These are phyloP conservation scores for Boletus austroedulis DNA, from an alignment of 1,284 basidiomycete species.

Conservation along the genomic window DNA sequence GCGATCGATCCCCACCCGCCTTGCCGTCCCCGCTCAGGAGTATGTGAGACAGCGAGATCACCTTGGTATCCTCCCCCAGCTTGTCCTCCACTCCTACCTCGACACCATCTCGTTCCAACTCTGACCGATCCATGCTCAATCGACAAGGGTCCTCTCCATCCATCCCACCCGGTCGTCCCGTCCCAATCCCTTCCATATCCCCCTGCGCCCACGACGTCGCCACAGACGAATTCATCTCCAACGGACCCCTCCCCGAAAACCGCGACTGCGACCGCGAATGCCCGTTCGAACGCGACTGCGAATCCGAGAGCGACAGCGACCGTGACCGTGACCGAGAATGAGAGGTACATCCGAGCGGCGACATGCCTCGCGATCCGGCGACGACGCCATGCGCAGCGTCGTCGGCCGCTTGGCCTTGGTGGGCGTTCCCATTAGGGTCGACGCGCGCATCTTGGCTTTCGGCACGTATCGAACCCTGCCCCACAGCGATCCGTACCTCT, in stretches of 20 bases:
- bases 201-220: conserved; percentile 29
- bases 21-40: neutral
- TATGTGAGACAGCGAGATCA: neutral
- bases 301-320: conserved; percentile 2
- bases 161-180: conserved; percentile 2
- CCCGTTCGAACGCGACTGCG: neutral
- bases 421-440: neutral
- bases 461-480: neutral
- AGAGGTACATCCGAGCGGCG: neutral
- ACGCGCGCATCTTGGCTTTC: neutral
- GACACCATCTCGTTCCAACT: neutral
- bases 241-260: conserved; percentile 14
- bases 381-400: neutral
- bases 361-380: neutral
- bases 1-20: neutral
- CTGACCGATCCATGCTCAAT: neutral
- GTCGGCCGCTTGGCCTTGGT: neutral
- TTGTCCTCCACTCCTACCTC: neutral
- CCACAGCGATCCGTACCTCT: neutral
- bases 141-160: conserved; percentile 4
- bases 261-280: neutral
- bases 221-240: conserved; percentile 23
- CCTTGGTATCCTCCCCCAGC: neutral
- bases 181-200: conserved; percentile 13
- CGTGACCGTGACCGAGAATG: conserved; percentile 6